phyloP scores from a whole-genome alignment of 2,329 filamentous ascomycete genomes.

The Cladophialophora yegresii region DNA sequence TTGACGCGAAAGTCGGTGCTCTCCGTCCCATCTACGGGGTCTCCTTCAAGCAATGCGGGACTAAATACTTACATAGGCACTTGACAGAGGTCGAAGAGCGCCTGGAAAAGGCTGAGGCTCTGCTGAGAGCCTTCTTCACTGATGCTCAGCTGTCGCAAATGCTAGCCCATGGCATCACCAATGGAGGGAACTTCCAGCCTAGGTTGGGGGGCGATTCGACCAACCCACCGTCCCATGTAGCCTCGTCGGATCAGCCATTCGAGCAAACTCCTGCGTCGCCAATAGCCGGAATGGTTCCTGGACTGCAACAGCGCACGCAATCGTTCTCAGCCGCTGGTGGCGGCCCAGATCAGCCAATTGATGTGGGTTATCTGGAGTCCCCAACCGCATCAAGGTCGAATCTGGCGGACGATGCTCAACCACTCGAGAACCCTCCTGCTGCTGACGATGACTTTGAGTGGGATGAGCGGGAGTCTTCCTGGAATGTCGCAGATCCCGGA shows the following conservation, averaged over 20 bases:
- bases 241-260: background rate
- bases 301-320: background rate
- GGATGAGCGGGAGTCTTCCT: slow-evolving; percentile 31
- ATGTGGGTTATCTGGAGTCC: slow-evolving; percentile 17
- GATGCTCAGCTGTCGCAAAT: slow-evolving; percentile 29
- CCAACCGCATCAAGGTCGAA: background rate
- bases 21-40: background rate
- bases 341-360: slow-evolving; percentile 15
- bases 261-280: background rate
- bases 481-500: slow-evolving; percentile 18
- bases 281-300: background rate
- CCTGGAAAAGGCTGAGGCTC: slow-evolving; percentile 29
- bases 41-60: background rate
- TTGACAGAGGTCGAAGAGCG: slow-evolving; percentile 34
- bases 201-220: background rate
- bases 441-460: slow-evolving; percentile 34
- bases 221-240: background rate
- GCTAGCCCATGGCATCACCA: slow-evolving; percentile 25
- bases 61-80: slow-evolving; percentile 21
- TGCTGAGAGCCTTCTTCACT: slow-evolving; percentile 28
- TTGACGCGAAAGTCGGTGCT: slow-evolving; percentile 29
- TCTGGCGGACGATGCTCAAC: slow-evolving; percentile 8
- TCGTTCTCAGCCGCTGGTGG: slow-evolving; percentile 6
- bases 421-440: slow-evolving; percentile 25
- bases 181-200: slow-evolving; percentile 5